A percentile compares a stretch with the other conserved stretches of the same genome.
Evolutionary conservation across 2,329 filamentous ascomycete genomes (phyloP).

Genomic region (Aureobasidium sp.): DNA sequence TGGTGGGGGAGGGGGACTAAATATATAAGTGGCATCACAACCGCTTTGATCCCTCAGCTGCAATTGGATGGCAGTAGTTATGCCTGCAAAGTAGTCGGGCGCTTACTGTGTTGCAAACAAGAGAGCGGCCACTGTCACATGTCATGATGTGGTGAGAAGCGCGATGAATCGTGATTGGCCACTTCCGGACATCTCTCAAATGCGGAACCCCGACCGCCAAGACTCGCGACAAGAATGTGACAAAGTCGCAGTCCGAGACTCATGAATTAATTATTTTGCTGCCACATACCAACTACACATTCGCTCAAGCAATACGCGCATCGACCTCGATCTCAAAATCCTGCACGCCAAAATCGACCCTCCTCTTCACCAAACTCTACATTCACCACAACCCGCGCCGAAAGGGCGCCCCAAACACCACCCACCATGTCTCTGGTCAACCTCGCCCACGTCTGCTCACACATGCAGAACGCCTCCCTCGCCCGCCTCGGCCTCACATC

Average conservation of each 20-base stretch:
- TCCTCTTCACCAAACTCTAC: not conserved
- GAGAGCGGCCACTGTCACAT: not conserved
- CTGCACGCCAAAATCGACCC: not conserved
- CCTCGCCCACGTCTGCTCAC: slow-evolving; percentile 76
- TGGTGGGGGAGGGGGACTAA: not conserved
- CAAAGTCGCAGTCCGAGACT: not conserved
- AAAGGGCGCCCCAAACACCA: slow-evolving; percentile 14
- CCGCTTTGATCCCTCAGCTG: not conserved
- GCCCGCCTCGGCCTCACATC: slow-evolving; percentile 81
- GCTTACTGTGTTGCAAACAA: slow-evolving; percentile 5
- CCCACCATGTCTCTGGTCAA: slow-evolving; percentile 62
- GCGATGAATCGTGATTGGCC: not conserved
- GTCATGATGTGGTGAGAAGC: not conserved
- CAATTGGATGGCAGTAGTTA: slow-evolving; percentile 2
- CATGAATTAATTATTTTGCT: not conserved
- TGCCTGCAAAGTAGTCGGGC: not conserved
- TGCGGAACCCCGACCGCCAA: not conserved
- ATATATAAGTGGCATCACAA: not conserved
- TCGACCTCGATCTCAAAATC: not conserved
- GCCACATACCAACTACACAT: not conserved
- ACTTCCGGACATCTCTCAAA: not conserved
- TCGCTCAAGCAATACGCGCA: not conserved
- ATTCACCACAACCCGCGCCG: not conserved
- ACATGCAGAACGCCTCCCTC: slow-evolving; percentile 81
- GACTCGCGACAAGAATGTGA: not conserved